Conservation (phyloP, 1,139 yeast genomes). For the Spathaspora sp. region DNA sequence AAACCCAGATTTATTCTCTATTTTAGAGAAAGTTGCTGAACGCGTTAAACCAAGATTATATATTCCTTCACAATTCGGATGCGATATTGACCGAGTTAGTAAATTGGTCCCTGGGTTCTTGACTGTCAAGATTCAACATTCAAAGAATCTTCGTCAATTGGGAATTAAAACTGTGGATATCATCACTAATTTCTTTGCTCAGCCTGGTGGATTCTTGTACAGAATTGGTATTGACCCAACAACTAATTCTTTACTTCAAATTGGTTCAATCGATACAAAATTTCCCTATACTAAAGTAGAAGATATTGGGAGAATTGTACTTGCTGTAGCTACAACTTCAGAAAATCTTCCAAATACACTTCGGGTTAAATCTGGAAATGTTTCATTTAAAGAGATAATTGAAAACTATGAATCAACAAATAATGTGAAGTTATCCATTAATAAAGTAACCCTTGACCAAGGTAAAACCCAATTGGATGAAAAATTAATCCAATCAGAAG, state of each 20-base stretch:
- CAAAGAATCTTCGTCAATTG: conserved; percentile 35
- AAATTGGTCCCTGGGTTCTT: conserved; percentile 35
- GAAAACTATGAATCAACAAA: conserved; percentile 41
- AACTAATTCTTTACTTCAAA: conserved; percentile 33
- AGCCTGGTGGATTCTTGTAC: conserved; percentile 36
- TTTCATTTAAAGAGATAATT: conserved; percentile 39
- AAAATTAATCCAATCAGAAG: conserved; percentile 23
- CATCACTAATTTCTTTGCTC: conserved; percentile 43
- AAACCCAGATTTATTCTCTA: conserved; percentile 22
- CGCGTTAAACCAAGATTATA: conserved; percentile 51
- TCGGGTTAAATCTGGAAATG: conserved; percentile 41
- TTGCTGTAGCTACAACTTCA: conserved; percentile 34
- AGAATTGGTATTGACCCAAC: conserved; percentile 39
- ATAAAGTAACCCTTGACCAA: conserved; percentile 27
- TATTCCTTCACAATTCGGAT: conserved; percentile 66
- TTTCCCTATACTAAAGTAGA: conserved; percentile 31
- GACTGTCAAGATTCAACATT: conserved; percentile 37
- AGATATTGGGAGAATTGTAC: conserved; percentile 52
- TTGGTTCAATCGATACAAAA: conserved; percentile 39
- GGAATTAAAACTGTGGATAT: conserved; percentile 53
- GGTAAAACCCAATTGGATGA: conserved; percentile 29
- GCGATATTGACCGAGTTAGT: conserved; percentile 28
- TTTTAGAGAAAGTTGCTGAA: conserved; percentile 33
- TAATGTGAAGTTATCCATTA: conserved; percentile 33
- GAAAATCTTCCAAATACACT: conserved; percentile 47